Conservation (phyloP, 2,329 filamentous ascomycete species). For the Stachybotrys echinatus region DNA sequence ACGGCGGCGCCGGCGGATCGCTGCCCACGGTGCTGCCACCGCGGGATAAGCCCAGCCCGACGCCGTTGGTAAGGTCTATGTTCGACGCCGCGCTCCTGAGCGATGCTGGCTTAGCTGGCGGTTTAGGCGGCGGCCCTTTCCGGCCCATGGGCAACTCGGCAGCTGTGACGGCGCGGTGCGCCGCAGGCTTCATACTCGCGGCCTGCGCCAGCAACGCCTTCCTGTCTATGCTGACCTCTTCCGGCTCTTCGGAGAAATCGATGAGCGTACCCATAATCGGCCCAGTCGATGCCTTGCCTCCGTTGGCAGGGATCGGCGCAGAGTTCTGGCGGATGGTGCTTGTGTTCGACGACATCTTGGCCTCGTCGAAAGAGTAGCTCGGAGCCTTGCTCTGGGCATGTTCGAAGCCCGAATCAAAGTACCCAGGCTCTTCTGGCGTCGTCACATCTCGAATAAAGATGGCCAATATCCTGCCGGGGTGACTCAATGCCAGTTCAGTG, state of each 20-base stretch:
- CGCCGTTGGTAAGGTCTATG: conserved; percentile 10
- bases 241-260: conserved; percentile 52
- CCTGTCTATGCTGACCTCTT: conserved; percentile 27
- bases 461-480: conserved; percentile 77
- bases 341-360: conserved; percentile 4
- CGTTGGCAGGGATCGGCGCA: conserved; percentile 8
- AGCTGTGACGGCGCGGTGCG: conserved; percentile 15
- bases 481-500: conserved; percentile 80
- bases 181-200: conserved; percentile 12
- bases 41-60: conserved; percentile 4
- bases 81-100: conserved; percentile 41
- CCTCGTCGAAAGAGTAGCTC: conserved; percentile 19
- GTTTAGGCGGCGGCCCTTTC: conserved; percentile 42
- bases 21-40: conserved; percentile 5
- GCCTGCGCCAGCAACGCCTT: conserved; percentile 24
- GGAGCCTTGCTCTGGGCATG: conserved; percentile 17
- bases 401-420: conserved; percentile 63
- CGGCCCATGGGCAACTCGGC: conserved; percentile 22
- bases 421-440: conserved; percentile 63
- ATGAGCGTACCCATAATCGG: conserved; percentile 54
- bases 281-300: conserved; percentile 21
- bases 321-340: conserved; percentile 20
- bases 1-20: conserved; percentile 22
- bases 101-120: conserved; percentile 52
- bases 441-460: conserved; percentile 97